Conservation (phyloP, 2,329 filamentous ascomycete species). For the Cryphonectria radicalis region DNA sequence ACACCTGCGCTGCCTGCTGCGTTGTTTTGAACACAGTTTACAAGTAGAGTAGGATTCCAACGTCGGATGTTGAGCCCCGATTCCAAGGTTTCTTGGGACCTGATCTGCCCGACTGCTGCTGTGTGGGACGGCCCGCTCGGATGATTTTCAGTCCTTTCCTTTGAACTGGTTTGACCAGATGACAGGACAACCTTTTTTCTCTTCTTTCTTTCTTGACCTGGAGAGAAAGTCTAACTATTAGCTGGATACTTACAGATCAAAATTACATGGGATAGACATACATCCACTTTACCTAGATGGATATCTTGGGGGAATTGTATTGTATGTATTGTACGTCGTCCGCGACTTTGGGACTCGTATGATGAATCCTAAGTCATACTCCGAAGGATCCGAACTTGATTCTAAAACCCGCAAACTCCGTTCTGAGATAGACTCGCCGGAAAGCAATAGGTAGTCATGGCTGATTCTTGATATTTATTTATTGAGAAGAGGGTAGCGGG, state of each 20-base stretch:
- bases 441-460: neutral
- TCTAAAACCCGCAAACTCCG: slow-evolving; percentile 2
- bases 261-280: neutral
- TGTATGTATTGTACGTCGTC: neutral
- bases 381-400: neutral
- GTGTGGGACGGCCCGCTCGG: neutral
- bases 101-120: neutral
- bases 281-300: no score
- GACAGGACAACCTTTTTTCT: no score
- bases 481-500: neutral
- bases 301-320: neutral
- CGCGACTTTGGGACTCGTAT: neutral
- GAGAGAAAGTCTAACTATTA: neutral
- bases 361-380: neutral
- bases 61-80: neutral
- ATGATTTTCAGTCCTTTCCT: neutral
- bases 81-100: neutral
- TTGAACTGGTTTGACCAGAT: no score
- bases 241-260: neutral
- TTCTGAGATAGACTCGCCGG: neutral
- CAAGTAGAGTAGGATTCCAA: neutral
- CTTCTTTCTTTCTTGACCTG: neutral
- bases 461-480: neutral
- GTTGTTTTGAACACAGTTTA: neutral
- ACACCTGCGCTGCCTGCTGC: neutral